phyloP scores from a whole-genome alignment of 2,329 filamentous ascomycete genomes.

The Incumbomyces delicatus region DNA sequence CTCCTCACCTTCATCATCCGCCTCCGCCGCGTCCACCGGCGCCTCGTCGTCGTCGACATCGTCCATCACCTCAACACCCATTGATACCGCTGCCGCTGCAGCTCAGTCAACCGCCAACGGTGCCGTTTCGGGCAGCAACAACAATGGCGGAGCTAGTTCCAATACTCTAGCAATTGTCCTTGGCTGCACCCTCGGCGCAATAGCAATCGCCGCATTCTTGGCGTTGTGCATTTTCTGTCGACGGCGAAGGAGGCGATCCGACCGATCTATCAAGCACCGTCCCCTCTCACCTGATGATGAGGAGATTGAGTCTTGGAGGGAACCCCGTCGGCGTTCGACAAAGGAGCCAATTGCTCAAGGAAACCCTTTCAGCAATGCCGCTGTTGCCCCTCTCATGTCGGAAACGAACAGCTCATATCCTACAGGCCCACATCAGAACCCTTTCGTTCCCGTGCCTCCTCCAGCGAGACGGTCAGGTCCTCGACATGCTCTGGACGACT shows the following conservation, averaged over 20 bases:
- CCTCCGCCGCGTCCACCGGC: conserved; percentile 3
- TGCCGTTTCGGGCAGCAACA: conserved; percentile 1
- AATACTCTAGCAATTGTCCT: conserved; percentile 17
- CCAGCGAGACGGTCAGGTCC: conserved; percentile 18
- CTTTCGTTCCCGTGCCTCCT: conserved; percentile 18
- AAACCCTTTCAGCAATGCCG: background rate
- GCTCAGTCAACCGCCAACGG: background rate
- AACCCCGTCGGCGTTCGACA: background rate
- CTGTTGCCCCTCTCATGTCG: conserved; percentile 15
- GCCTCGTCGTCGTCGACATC: conserved; percentile 6
- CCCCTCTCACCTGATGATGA: conserved; percentile 16
- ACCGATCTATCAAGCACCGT: conserved; percentile 13
- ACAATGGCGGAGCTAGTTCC: background rate
- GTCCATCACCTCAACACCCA: conserved; percentile 6
- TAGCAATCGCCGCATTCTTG: conserved; percentile 16
- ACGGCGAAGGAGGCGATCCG: conserved; percentile 8
- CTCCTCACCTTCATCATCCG: conserved; percentile 7
- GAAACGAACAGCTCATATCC: conserved; percentile 13
- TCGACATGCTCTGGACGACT: conserved; percentile 12
- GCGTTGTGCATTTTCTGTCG: conserved; percentile 14
- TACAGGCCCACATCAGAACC: conserved; percentile 13
- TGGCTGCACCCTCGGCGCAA: conserved; percentile 16
- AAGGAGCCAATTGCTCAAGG: conserved; percentile 4
- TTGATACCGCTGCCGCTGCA: conserved; percentile 4
- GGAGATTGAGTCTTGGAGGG: conserved; percentile 19